Conservation (phyloP, 768 basidiomycete species). For the Tricholoma furcatifolium region DNA sequence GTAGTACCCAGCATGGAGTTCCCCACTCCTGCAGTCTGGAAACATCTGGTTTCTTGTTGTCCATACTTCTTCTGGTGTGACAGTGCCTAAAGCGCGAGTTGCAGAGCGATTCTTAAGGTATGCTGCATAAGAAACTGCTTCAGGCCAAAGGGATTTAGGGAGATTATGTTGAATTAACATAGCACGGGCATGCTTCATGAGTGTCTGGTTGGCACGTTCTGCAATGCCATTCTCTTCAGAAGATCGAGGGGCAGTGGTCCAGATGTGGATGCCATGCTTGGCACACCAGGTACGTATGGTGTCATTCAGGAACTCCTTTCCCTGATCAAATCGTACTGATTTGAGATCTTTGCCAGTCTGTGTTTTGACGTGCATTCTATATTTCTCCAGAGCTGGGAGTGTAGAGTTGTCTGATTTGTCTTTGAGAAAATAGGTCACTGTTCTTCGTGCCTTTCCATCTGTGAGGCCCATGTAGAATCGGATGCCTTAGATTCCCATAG, state of each 20-base stretch:
- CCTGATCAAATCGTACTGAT: background rate
- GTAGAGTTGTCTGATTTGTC: conserved; percentile 5
- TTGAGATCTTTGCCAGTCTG: conserved; percentile 3
- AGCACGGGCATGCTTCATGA: too few relatives aligned
- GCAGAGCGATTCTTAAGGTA: too few relatives aligned
- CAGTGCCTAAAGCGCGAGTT: too few relatives aligned
- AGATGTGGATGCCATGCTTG: background rate
- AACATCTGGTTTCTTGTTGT: too few relatives aligned
- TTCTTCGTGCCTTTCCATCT: conserved; percentile 16
- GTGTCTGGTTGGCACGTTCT: too few relatives aligned
- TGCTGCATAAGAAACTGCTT: too few relatives aligned
- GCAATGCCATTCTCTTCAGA: too few relatives aligned
- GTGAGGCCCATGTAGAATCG: conserved; percentile 29
- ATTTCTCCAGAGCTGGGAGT: conserved; percentile 4
- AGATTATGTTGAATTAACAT: too few relatives aligned
- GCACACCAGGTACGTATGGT: background rate
- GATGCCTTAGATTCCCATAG: conserved; percentile 20
- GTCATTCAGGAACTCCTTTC: conserved; percentile 2
- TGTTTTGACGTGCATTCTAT: conserved; percentile 2
- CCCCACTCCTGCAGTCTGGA: too few relatives aligned
- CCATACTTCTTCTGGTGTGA: too few relatives aligned
- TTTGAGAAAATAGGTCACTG: background rate
- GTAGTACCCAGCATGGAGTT: too few relatives aligned
- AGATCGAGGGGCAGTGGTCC: background rate
- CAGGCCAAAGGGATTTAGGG: too few relatives aligned